These are phyloP conservation scores for Penicillium digitatum DNA, from an alignment of 2,329 filamentous ascomycete genomes.

Conservation along the genomic window DNA sequence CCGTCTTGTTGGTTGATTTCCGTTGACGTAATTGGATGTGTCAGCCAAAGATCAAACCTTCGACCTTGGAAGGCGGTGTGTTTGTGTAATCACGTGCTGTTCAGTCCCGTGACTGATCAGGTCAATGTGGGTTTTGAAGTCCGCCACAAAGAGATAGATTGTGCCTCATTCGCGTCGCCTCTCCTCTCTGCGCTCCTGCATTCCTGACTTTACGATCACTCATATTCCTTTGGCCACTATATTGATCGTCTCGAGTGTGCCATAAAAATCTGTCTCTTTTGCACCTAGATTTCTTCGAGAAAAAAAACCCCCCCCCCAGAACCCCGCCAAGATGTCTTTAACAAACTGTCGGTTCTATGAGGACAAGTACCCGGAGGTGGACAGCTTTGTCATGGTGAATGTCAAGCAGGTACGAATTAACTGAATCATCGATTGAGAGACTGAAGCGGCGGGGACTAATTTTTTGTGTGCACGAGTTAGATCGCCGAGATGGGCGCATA, in stretches of 20 bases:
- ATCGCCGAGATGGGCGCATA: constrained; percentile 99
- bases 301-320: constrained; percentile 32
- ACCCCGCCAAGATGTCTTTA: constrained; percentile 75
- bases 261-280: constrained; percentile 11
- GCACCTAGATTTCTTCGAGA: constrained; percentile 7
- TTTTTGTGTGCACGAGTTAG: constrained; percentile 42
- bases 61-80: constrained; percentile 7
- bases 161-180: constrained; percentile 24
- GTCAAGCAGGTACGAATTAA: constrained; percentile 74
- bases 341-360: constrained; percentile 97
- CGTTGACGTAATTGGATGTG: constrained; percentile 1
- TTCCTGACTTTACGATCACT: constrained; percentile 10
- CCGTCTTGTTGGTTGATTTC: neutral
- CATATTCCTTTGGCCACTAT: constrained; percentile 7
- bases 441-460: constrained; percentile 13
- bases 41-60: neutral
- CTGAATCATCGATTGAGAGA: neutral
- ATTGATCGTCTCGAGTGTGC: constrained; percentile 11
- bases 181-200: constrained; percentile 9
- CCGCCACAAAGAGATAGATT: constrained; percentile 38
- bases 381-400: constrained; percentile 99
- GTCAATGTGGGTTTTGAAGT: constrained; percentile 39
- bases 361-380: constrained; percentile 96
- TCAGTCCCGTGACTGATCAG: constrained; percentile 8
- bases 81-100: neutral